A percentile compares a stretch with the other conserved stretches of the same genome.
Conservation (phyloP, 2,329 filamentous ascomycete genomes). For the Zymoseptoria pseudotritici region DNA sequence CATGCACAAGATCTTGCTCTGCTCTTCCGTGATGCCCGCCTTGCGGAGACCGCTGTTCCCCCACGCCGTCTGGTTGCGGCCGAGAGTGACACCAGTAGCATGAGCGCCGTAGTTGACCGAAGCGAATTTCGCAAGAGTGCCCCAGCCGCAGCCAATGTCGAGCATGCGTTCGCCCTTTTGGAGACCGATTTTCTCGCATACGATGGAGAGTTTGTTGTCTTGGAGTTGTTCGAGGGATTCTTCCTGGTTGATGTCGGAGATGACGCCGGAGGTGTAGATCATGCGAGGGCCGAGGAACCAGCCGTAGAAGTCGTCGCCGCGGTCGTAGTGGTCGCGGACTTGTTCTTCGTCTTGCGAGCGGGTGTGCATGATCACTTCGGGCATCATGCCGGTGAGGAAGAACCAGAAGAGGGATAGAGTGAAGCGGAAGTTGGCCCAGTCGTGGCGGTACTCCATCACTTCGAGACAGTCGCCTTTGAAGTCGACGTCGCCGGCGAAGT, state of each 20-base stretch:
- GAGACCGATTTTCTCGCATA: conserved; percentile 91
- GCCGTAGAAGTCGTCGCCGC: conserved; percentile 95
- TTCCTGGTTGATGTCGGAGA: conserved; percentile 78
- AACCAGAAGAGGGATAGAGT: conserved; percentile 78
- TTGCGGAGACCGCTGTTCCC: conserved; percentile 84
- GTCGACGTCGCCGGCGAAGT: conserved; percentile 89
- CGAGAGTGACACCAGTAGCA: conserved; percentile 85
- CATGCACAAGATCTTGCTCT: conserved; percentile 89
- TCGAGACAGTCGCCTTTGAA: conserved; percentile 92
- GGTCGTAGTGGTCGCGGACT: conserved; percentile 94
- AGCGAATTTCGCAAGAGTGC: conserved; percentile 88
- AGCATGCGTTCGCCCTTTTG: conserved; percentile 75
- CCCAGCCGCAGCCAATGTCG: conserved; percentile 97
- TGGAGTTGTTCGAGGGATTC: conserved; percentile 91
- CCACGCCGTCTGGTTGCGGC: conserved; percentile 94
- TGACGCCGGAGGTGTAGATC: conserved; percentile 96
- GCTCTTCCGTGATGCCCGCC: conserved; percentile 72
- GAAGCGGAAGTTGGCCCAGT: conserved; percentile 94
- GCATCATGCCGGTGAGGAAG: conserved; percentile 80
- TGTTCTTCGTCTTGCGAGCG: conserved; percentile 95
- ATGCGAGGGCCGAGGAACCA: conserved; percentile 98
- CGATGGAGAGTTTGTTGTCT: conserved; percentile 92
- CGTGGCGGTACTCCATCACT: conserved; percentile 85
- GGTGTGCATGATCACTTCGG: conserved; percentile 87
- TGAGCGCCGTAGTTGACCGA: conserved; percentile 83